Percentiles rank a stretch among this genome's conserved stretches.
Evolutionary conservation across 148 eudicot species (phyloP).

Genomic region (Chenopodium formosanum): DNA sequence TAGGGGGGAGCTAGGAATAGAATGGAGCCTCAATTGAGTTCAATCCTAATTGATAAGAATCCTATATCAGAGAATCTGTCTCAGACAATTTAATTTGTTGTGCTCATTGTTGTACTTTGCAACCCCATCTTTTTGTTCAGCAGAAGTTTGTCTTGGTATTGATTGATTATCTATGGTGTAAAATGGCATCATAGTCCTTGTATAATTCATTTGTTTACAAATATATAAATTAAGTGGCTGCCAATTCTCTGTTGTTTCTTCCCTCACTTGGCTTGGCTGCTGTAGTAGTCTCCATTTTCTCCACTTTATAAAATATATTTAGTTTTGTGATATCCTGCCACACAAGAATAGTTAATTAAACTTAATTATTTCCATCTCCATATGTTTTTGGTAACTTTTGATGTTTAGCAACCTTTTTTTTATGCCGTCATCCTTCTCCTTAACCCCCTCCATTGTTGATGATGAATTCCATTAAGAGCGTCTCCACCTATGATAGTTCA

Average conservation of each 20-base stretch:
- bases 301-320: neutral
- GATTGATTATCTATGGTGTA: neutral
- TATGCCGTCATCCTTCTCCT: neutral
- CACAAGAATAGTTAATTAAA: neutral
- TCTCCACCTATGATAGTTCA: neutral
- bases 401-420: neutral
- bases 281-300: neutral
- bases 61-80: neutral
- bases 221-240: too few species aligned
- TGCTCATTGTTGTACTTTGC: neutral
- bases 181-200: neutral
- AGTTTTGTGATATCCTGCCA: neutral
- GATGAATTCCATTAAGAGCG: neutral
- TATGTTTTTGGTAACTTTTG: neutral
- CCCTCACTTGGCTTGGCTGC: neutral
- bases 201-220: neutral
- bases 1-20: slow-evolving; percentile 10
- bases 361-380: neutral
- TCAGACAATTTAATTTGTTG: neutral
- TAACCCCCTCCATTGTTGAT: neutral
- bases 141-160: neutral
- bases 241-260: too few species aligned
- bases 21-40: neutral
- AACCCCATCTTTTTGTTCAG: neutral
- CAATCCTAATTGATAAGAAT: neutral